phyloP scores from a whole-genome alignment of 805 yeast species.

The Scheffersomyces lignosus region DNA sequence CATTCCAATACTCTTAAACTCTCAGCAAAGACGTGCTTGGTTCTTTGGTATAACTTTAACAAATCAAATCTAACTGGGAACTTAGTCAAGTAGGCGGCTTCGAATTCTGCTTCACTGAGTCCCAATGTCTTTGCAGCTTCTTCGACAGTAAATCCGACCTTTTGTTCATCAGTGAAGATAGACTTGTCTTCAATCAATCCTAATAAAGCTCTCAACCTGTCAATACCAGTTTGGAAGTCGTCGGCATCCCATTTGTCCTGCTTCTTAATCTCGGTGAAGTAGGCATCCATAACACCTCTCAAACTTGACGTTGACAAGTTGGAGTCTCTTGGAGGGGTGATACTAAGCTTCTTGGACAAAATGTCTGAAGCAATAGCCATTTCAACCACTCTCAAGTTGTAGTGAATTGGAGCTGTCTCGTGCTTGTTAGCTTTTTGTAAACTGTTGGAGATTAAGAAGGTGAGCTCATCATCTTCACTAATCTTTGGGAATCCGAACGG shows the following conservation, averaged over 20 bases:
- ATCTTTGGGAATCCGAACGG: constrained; percentile 55
- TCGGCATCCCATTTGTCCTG: constrained; percentile 44
- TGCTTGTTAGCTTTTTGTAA: constrained; percentile 62
- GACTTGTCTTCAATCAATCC: constrained; percentile 41
- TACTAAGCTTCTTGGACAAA: constrained; percentile 49
- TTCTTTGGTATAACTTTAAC: constrained; percentile 57
- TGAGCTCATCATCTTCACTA: constrained; percentile 38
- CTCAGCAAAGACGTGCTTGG: constrained; percentile 64
- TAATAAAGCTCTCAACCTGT: constrained; percentile 41
- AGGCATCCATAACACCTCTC: constrained; percentile 61
- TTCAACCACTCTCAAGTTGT: constrained; percentile 72
- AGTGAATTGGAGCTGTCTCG: constrained; percentile 68
- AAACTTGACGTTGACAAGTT: constrained; percentile 59
- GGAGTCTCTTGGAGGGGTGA: constrained; percentile 47
- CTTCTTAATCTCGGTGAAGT: constrained; percentile 32
- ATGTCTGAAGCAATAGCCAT: constrained; percentile 66
- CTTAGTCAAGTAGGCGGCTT: constrained; percentile 43
- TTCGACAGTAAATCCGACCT: constrained; percentile 50
- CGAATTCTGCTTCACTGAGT: constrained; percentile 42
- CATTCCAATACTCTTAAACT: constrained; percentile 57
- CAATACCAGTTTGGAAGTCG: constrained; percentile 42
- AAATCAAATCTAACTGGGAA: constrained; percentile 58
- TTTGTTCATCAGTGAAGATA: constrained; percentile 29
- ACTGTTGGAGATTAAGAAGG: constrained; percentile 64
- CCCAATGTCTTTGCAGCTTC: constrained; percentile 48